phyloP scores from a whole-genome alignment of 768 basidiomycete genomes.

The Auriscalpium orientale region DNA sequence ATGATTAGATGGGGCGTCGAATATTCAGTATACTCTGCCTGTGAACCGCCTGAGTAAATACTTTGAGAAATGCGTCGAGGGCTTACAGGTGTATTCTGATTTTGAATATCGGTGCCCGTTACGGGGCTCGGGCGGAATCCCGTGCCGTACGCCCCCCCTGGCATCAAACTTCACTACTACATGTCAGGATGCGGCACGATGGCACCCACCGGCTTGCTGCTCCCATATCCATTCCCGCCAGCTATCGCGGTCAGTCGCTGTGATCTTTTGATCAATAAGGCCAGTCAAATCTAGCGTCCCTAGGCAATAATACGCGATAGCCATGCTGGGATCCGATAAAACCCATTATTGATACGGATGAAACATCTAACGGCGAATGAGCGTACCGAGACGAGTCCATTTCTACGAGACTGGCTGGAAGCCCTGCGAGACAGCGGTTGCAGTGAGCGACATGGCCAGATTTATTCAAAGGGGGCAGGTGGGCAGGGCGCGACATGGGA shows the following conservation, averaged over 20 bases:
- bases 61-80: background rate
- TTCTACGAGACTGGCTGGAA: constrained; percentile 62
- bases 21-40: constrained; percentile 39
- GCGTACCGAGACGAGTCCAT: constrained; percentile 65
- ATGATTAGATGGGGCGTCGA: constrained; percentile 82
- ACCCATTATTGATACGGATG: background rate
- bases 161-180: background rate
- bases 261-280: constrained; percentile 37
- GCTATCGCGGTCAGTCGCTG: constrained; percentile 41
- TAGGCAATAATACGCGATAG: constrained; percentile 83
- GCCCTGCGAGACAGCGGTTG: constrained; percentile 57
- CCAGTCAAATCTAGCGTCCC: constrained; percentile 76
- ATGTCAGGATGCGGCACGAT: background rate
- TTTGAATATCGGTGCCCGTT: constrained; percentile 28
- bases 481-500: background rate
- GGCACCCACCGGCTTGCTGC: constrained; percentile 58
- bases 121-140: constrained; percentile 75
- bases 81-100: constrained; percentile 11
- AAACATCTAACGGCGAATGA: background rate
- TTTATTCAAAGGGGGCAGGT: constrained; percentile 27
- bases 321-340: constrained; percentile 45
- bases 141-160: constrained; percentile 51
- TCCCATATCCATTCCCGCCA: constrained; percentile 89
- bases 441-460: constrained; percentile 57
- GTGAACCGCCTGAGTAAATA: background rate